Evolutionary conservation across 768 basidiomycete species (phyloP), one percentile per base, ranked within the genome.

Genomic region (Suillus weaverae): DNA sequence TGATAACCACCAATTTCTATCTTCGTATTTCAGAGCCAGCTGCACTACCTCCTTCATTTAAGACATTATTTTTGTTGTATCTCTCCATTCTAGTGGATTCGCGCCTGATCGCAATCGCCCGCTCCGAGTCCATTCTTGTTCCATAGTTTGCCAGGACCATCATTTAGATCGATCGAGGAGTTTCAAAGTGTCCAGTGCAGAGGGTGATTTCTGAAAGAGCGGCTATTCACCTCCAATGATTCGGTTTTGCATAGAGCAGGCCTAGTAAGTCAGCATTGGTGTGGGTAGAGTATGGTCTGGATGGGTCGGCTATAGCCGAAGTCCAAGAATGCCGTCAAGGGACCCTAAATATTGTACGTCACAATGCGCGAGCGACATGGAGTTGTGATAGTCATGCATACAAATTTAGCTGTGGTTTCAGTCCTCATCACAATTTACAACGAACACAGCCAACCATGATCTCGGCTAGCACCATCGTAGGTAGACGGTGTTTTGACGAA

Each of bases 371-470:
- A 67, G 64, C 67, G 61, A 70, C 26, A 39, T 61, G 53, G 61
- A 62, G 46, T 61, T 68, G 67, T 72, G 71, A 74, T 69, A 74
- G 62, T 46, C 48, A 64, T 53, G 55, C 65, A 38, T 57, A 77
- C 67, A 74, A 75, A 75, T 77, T 60, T 76, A 61, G 72, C 56
- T 67, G 61, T 62, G 44, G 69, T 54, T 59, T 22, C 18, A 41
- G 56, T 39, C 56, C 38, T 59, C 56, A 72, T 77, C 70, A 69
- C 69, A 74, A 77, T 76, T 73, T 74, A 69, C 65, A 68, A 68
- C 72, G 36, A 68, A 70, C 73, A 75, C 56, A 59, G 56, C 18
- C 26, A 59, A 6, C 30, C 11, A 6, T 59, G 39, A 39, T 59
- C 57, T 59, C 57, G 57, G 57, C 39, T 59, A 59, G 26, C 39